Conservation (phyloP, 179 eudicot species). For the Carnegiea gigantea region DNA sequence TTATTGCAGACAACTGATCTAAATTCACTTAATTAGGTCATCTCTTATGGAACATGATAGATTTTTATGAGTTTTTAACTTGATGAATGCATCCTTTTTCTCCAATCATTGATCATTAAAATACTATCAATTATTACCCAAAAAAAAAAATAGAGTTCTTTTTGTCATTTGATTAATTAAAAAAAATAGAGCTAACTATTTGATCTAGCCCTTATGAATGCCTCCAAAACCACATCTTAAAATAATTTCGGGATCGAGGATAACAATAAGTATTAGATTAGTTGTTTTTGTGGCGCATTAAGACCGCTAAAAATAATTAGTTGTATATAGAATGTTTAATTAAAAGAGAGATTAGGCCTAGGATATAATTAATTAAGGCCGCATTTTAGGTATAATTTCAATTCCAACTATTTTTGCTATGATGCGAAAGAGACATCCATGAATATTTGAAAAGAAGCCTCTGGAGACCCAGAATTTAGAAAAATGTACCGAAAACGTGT, state of each 20-base stretch:
- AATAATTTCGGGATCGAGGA: background rate
- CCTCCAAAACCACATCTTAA: background rate
- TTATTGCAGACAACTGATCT: too few species aligned
- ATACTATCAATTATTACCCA: background rate
- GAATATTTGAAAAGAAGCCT: background rate
- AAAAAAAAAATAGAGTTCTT: too few species aligned
- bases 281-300: slow-evolving; percentile 4
- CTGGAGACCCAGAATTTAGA: background rate
- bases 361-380: background rate
- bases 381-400: background rate
- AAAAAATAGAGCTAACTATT: too few species aligned
- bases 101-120: background rate
- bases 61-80: background rate
- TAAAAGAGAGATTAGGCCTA: background rate
- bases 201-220: background rate
- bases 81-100: background rate
- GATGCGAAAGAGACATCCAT: background rate
- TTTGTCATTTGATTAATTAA: too few species aligned
- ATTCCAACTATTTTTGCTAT: background rate
- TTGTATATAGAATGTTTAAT: background rate
- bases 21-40: too few species aligned
- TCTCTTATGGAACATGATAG: too few species aligned
- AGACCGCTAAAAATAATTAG: background rate
- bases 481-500: background rate
- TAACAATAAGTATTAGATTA: background rate